Evolutionary conservation across 73 alveolate species (phyloP).

Genomic region (Strombidium stylifer): DNA sequence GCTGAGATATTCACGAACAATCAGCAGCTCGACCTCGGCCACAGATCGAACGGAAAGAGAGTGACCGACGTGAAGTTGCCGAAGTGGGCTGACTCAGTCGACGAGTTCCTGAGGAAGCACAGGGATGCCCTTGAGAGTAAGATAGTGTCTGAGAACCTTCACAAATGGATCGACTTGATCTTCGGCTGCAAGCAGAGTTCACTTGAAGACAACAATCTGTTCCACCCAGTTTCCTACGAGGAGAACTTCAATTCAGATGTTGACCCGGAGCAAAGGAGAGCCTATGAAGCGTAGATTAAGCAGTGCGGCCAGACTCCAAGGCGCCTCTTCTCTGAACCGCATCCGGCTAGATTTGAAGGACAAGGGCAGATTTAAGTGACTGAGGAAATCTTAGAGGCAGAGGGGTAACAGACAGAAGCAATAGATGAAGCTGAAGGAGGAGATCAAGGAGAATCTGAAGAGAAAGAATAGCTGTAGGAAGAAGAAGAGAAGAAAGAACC

Average conservation of each 20-base stretch:
- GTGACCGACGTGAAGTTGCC: constrained; percentile 92
- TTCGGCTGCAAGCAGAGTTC: constrained; percentile 97
- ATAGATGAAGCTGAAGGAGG: constrained; percentile 13
- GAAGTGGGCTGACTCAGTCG: constrained; percentile 82
- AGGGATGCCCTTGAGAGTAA: constrained; percentile 86
- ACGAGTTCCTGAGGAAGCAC: constrained; percentile 81
- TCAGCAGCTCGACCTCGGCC: constrained; percentile 82
- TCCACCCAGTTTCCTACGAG: constrained; percentile 97
- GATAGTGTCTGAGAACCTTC: constrained; percentile 77
- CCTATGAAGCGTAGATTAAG: constrained; percentile 88
- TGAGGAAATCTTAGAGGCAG: constrained; percentile 6
- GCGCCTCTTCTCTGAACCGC: constrained; percentile 89
- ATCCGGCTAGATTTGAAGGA: no score
- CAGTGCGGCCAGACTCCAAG: constrained; percentile 98
- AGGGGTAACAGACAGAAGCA: background rate
- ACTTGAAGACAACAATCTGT: constrained; percentile 79
- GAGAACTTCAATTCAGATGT: constrained; percentile 81
- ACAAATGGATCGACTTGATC: constrained; percentile 96
- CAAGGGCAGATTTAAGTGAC: no score
- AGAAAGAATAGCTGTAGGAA: constrained; percentile 5
- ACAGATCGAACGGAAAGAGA: constrained; percentile 87
- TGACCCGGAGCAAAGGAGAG: constrained; percentile 83
- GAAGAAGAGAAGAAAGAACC: background rate
- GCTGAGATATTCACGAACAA: constrained; percentile 76
- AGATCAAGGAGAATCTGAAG: constrained; percentile 5